phyloP scores from a whole-genome alignment of 371 early-diverging fungal genomes.

The Rhizomucor pusillus region DNA sequence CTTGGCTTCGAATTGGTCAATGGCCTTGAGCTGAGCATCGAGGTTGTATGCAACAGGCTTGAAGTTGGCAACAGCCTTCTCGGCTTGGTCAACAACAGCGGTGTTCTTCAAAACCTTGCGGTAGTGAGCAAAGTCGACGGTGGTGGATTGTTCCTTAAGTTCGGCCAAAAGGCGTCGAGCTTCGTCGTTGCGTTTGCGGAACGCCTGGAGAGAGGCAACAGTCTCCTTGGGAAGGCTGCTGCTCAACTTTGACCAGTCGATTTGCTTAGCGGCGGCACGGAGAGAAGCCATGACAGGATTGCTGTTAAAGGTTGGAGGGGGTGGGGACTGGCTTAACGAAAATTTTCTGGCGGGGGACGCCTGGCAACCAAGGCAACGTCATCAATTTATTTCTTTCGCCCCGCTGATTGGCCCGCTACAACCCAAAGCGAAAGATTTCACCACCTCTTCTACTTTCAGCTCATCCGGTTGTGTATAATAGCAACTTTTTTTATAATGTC shows the following conservation, averaged over 20 bases:
- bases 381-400: too few species aligned
- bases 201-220: slow-evolving; percentile 77
- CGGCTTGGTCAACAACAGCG: slow-evolving; percentile 84
- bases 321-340: slow-evolving; percentile 1
- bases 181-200: slow-evolving; percentile 96
- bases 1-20: slow-evolving; percentile 84
- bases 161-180: slow-evolving; percentile 77
- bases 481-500: too few species aligned
- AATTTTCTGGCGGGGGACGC: slow-evolving; percentile 9
- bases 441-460: too few species aligned
- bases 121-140: slow-evolving; percentile 89
- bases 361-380: too few species aligned
- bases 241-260: slow-evolving; percentile 90
- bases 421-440: too few species aligned
- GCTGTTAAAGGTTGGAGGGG: slow-evolving; percentile 2
- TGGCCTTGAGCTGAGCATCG: slow-evolving; percentile 81
- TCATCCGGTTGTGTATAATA: too few species aligned
- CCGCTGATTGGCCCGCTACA: too few species aligned
- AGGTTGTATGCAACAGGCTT: slow-evolving; percentile 85
- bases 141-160: slow-evolving; percentile 78
- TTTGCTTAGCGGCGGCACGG: slow-evolving; percentile 60
- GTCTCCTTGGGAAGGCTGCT: slow-evolving; percentile 88
- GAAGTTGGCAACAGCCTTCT: slow-evolving; percentile 79
- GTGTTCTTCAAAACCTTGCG: slow-evolving; percentile 86
- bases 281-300: slow-evolving; percentile 26